These are phyloP conservation scores for Debaryomyces robertsiae DNA, from an alignment of 1,139 yeast genomes.

Conservation along the genomic window DNA sequence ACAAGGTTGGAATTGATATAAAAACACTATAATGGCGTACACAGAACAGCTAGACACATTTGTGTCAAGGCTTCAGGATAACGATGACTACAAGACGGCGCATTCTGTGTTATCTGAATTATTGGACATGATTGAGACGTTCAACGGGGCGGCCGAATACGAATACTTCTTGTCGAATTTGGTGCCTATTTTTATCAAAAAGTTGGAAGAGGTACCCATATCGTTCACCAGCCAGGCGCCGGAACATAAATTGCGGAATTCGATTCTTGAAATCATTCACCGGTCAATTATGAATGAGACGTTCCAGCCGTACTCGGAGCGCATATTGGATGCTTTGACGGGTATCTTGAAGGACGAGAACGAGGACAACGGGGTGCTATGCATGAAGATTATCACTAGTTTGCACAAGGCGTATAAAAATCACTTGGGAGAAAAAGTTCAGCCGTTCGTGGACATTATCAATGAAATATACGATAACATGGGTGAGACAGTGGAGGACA, in stretches of 20 bases:
- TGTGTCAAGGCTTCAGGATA: slow-evolving; percentile 58
- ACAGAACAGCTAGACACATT: slow-evolving; percentile 59
- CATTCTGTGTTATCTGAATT: slow-evolving; percentile 76
- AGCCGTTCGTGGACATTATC: slow-evolving; percentile 76
- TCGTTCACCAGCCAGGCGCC: slow-evolving; percentile 63
- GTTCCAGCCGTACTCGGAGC: slow-evolving; percentile 69
- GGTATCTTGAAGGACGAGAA: slow-evolving; percentile 71
- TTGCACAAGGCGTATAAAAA: slow-evolving; percentile 84
- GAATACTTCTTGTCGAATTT: slow-evolving; percentile 64
- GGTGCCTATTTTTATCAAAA: slow-evolving; percentile 61
- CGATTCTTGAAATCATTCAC: slow-evolving; percentile 77
- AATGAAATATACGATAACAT: slow-evolving; percentile 78
- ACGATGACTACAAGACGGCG: slow-evolving; percentile 56
- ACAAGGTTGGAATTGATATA: background rate
- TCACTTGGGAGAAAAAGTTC: slow-evolving; percentile 69
- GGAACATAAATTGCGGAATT: slow-evolving; percentile 74
- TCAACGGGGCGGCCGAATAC: slow-evolving; percentile 78
- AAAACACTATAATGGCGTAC: slow-evolving; percentile 39
- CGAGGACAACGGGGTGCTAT: slow-evolving; percentile 92
- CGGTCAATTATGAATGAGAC: slow-evolving; percentile 83
- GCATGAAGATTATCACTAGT: slow-evolving; percentile 88
- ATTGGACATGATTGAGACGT: slow-evolving; percentile 82
- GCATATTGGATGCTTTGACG: slow-evolving; percentile 64
- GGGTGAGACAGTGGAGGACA: slow-evolving; percentile 70
- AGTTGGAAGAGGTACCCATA: slow-evolving; percentile 71